Evolutionary conservation across 176 grass and related monocot genomes (phyloP).

Genomic region (Avena eriantha): DNA sequence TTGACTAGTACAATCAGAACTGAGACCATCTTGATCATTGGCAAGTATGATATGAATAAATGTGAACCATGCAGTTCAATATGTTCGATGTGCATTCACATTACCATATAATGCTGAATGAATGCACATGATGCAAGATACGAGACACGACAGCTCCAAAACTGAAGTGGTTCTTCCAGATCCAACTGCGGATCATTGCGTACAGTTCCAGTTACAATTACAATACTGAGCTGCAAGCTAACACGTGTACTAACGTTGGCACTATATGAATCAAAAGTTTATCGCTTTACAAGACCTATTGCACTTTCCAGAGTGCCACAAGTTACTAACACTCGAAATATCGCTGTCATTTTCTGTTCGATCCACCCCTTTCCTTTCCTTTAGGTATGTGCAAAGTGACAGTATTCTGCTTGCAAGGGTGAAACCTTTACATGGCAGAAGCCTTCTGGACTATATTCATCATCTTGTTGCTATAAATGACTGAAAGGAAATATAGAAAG

Average conservation of each 20-base stretch:
- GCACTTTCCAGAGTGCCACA: conserved; percentile 35
- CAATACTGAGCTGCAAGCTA: conserved; percentile 33
- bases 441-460: conserved; percentile 43
- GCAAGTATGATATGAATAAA: conserved; percentile 1
- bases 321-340: conserved; percentile 25
- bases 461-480: conserved; percentile 53
- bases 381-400: conserved; percentile 25
- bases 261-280: conserved; percentile 29
- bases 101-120: background rate
- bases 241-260: conserved; percentile 37
- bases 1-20: background rate
- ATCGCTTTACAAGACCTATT: conserved; percentile 43
- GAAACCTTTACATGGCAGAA: conserved; percentile 36
- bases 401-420: conserved; percentile 39
- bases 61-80: background rate
- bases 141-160: background rate
- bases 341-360: conserved; percentile 18
- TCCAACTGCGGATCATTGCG: background rate
- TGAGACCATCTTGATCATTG: conserved; percentile 17
- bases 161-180: conserved; percentile 30
- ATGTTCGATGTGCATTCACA: background rate
- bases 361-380: conserved; percentile 25
- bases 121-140: background rate
- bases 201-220: conserved; percentile 46
- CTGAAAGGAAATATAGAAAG: conserved; percentile 34